Percentiles rank a stretch among this genome's conserved stretches.
phyloP scores from a whole-genome alignment of 345 rosid genomes.

The Rhizophora apiculata region DNA sequence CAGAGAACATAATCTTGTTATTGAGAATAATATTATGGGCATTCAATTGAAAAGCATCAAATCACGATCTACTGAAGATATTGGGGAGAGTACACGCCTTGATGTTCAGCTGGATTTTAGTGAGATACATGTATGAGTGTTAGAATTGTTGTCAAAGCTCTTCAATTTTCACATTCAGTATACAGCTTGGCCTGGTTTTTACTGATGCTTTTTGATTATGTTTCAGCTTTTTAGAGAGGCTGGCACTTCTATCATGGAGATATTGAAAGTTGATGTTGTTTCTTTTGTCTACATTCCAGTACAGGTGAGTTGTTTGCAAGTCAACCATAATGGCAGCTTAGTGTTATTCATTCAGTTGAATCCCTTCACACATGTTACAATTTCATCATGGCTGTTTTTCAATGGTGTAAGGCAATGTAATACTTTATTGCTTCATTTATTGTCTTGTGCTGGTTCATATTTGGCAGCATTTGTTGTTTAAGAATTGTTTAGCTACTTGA shows the following conservation, averaged over 20 bases:
- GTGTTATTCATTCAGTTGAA: constrained; percentile 12
- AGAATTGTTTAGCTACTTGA: background rate
- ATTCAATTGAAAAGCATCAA: constrained; percentile 66
- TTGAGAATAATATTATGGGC: constrained; percentile 84
- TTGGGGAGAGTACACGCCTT: constrained; percentile 86
- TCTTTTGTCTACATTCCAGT: constrained; percentile 76
- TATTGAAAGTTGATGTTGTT: constrained; percentile 75
- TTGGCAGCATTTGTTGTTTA: constrained; percentile 3
- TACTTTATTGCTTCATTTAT: background rate
- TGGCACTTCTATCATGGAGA: constrained; percentile 74
- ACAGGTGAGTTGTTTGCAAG: constrained; percentile 50
- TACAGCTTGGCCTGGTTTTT: constrained; percentile 15
- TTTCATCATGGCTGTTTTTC: background rate
- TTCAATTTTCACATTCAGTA: constrained; percentile 13
- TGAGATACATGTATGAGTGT: constrained; percentile 80
- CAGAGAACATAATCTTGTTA: constrained; percentile 54
- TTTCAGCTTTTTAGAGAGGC: constrained; percentile 84
- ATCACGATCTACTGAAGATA: constrained; percentile 73
- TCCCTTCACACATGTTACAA: constrained; percentile 1
- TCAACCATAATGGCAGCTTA: constrained; percentile 16
- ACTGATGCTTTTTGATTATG: constrained; percentile 26
- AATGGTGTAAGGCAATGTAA: background rate
- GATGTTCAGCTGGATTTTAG: constrained; percentile 86
- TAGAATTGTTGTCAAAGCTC: constrained; percentile 23
- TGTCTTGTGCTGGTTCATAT: constrained; percentile 11